These are phyloP conservation scores for Clarireedia paspali DNA, from an alignment of 2,329 filamentous ascomycete genomes.

Conservation along the genomic window DNA sequence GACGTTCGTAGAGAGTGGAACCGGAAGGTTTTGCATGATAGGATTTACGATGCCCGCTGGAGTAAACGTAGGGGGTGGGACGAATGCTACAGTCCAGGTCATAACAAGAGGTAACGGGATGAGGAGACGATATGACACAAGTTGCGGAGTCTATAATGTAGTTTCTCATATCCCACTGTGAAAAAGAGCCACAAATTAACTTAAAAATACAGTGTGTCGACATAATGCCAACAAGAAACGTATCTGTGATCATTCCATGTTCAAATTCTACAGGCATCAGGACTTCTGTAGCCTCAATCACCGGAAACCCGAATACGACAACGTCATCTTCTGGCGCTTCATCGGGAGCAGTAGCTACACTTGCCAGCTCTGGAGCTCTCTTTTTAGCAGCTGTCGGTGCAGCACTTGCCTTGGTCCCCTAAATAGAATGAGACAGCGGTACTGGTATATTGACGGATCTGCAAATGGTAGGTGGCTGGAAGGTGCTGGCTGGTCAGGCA, in stretches of 20 bases:
- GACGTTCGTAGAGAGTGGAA: constrained; percentile 19
- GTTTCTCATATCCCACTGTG: not conserved
- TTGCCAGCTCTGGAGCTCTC: not conserved
- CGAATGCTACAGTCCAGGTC: constrained; percentile 62
- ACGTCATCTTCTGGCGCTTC: not conserved
- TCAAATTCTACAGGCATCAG: constrained; percentile 48
- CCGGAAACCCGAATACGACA: constrained; percentile 11
- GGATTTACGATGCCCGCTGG: constrained; percentile 40
- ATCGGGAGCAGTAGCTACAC: not conserved
- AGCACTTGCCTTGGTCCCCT: not conserved
- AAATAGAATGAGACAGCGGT: not conserved
- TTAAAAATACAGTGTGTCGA: constrained; percentile 50
- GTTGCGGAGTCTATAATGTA: constrained; percentile 57
- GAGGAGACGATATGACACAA: constrained; percentile 15
- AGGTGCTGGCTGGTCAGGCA: too few relatives aligned
- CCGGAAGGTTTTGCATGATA: constrained; percentile 59
- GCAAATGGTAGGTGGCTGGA: too few relatives aligned
- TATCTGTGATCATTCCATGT: constrained; percentile 44
- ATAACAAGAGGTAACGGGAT: constrained; percentile 52
- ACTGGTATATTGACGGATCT: too few relatives aligned
- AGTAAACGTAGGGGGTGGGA: constrained; percentile 47
- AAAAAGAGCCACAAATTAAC: not conserved
- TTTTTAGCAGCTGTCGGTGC: not conserved
- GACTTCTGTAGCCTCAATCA: constrained; percentile 25
- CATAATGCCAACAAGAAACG: constrained; percentile 53